Percentiles rank a stretch among this genome's conserved stretches.
Evolutionary conservation across 345 rosid genomes (phyloP).

Genomic region (Diplotaxis tenuifolia): DNA sequence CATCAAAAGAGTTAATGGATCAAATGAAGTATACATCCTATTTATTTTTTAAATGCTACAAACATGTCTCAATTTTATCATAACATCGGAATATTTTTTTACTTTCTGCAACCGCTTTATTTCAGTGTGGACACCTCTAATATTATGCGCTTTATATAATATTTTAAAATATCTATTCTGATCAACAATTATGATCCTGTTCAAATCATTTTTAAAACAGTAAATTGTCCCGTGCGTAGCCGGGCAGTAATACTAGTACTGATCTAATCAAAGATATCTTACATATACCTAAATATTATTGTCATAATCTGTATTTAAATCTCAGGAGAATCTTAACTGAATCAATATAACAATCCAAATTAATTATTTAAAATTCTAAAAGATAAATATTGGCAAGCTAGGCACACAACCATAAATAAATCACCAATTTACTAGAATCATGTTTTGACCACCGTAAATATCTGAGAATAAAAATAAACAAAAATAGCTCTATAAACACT

Average conservation of each 20-base stretch:
- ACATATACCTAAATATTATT: not conserved
- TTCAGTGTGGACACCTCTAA: too few relatives aligned
- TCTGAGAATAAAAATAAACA: not conserved
- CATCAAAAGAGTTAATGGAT: too few relatives aligned
- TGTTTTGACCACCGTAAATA: slow-evolving; percentile 16
- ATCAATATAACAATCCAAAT: not conserved
- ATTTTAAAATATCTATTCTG: too few relatives aligned
- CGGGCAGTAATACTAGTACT: not conserved
- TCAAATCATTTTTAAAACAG: too few relatives aligned
- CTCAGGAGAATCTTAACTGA: slow-evolving; percentile 11
- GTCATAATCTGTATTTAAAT: slow-evolving; percentile 2
- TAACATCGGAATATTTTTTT: too few relatives aligned
- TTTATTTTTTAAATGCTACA: too few relatives aligned
- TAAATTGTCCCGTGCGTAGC: too few relatives aligned
- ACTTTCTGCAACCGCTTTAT: too few relatives aligned
- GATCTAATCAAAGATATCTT: not conserved
- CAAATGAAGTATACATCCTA: too few relatives aligned
- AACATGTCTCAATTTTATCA: too few relatives aligned
- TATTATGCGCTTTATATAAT: too few relatives aligned
- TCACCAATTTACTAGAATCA: slow-evolving; percentile 12
- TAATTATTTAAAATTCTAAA: not conserved
- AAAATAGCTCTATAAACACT: slow-evolving; percentile 21
- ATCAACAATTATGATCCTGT: too few relatives aligned
- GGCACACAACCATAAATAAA: not conserved
- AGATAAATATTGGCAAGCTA: slow-evolving; percentile 17